Percentiles rank a stretch among this genome's conserved stretches.
These are phyloP conservation scores for Coniochaeta sp. DNA, from an alignment of 2,329 filamentous ascomycete genomes.

Conservation along the genomic window DNA sequence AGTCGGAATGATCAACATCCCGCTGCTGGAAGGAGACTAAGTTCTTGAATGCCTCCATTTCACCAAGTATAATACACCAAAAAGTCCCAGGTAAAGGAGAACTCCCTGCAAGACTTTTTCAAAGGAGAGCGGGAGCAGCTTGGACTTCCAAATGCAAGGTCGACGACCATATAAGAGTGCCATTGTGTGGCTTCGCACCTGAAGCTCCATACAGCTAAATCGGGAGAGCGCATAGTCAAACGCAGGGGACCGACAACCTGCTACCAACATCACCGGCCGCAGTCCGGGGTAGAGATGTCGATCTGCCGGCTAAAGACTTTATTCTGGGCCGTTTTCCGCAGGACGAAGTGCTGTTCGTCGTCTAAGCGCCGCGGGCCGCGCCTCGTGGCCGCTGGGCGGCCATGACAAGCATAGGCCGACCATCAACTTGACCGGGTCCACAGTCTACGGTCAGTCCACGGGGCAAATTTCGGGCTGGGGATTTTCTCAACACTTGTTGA, in stretches of 20 bases:
- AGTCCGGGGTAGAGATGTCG: neutral
- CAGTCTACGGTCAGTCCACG: too few relatives aligned
- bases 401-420: too few relatives aligned
- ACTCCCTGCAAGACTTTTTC: too few relatives aligned
- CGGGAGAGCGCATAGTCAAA: conserved; percentile 1
- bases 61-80: neutral
- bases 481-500: too few relatives aligned
- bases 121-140: too few relatives aligned
- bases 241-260: neutral
- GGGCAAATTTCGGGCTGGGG: too few relatives aligned
- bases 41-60: neutral
- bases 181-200: neutral
- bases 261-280: neutral
- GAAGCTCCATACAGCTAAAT: neutral
- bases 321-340: too few relatives aligned
- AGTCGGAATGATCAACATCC: neutral
- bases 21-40: neutral
- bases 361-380: too few relatives aligned
- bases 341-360: too few relatives aligned
- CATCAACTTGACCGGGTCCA: too few relatives aligned
- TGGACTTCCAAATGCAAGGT: neutral
- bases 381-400: too few relatives aligned
- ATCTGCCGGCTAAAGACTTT: neutral
- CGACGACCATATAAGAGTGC: neutral
- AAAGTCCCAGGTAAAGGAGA: neutral